Evolutionary conservation across 75 land plant species (phyloP), one percentile per base, ranked within the genome.

Genomic region (Picea glauca): DNA sequence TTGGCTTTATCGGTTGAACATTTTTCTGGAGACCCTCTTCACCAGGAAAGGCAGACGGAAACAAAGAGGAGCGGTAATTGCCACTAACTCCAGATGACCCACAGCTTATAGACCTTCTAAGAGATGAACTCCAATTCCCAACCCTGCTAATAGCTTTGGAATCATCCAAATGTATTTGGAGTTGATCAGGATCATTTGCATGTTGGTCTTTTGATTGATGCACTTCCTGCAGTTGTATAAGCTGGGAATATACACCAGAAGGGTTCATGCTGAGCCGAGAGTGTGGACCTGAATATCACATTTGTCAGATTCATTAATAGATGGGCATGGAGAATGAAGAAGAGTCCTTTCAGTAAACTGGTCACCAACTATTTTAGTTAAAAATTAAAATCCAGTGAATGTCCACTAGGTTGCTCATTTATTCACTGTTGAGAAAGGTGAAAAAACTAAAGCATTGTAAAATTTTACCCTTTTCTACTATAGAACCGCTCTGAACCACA

Each of bases 401-500:
- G 26, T 26, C 26, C 26, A 61, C 23, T 61, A 66, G 33, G 1
- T 66, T 66, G 7, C 0, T 66, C 18, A 33, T 15, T 66, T 60
- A 50, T 50, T 50, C 56, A 9, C 12, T 50, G 12, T 9, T 50
- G 56, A 50, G 56, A 11, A 50, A 9, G 56, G 56, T 50, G 12
- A 50, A 50, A 50, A 50, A 50, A 50, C 9, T 50, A 50, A 50
- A 50, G 56, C 56, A 9, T 1, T 50, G 56, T 50, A 50, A 50
- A 50, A 50, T 50, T 11, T 13, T 76, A 80, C 90, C 90, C 80
- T 77, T 75, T 60, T 88, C 89, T 38, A 92, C 88, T 68, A 94
- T 73, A 72, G 86, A 82, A 58, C 97, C 97, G 12, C 80, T 78
- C 62, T 90, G 84, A 26, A 94, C 87, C 5, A 94, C 93, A 12